Base-by-base conservation (phyloP, 495 filamentous ascomycete genomes). In the Penicillium tannophilum region DNA sequence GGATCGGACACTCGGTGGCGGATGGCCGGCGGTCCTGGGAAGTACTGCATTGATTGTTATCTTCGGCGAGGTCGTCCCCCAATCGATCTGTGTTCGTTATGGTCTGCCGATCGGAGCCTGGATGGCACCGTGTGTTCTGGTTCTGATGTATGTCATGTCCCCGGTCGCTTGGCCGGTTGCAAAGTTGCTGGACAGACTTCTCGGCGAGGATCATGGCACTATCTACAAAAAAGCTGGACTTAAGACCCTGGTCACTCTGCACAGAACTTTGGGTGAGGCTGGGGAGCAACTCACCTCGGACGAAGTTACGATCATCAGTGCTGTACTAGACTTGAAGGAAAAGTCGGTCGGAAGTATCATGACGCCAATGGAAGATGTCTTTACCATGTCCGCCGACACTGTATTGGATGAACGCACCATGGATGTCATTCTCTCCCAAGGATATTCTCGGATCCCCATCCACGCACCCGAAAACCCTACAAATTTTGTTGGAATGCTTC, bases 331-430 rank as follows among this genome's bases (percentile, higher is more conserved):
- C 70, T 77, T 98, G 54, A 98, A 98, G 71, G 93, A 94, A 63
- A 98, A 98, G 72, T 80, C 94, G 0, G 91, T 98, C 35, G 92
- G 90, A 23, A 87, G 80, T 62, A 97, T 98, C 64, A 98, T 98
- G 95, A 98, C 94, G 1, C 94, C 95, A 0, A 98, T 98, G 88
- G 86, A 91, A 9, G 92, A 98, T 72, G 92, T 97, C 35, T 98
- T 97, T 65, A 91, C 88, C 58, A 92, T 98, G 89, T 90, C 91
- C 39, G 87, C 91, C 45, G 93, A 98, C 66, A 91, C 91, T 2
- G 83, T 97, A 2, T 76, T 98, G 51, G 91, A 98, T 66, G 93
- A 97, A 68, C 76, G 83, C 59, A 97, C 91, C 33, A 97, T 98
- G 88, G 90, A 97, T 67, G 80, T 81, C 52, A 97, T 98, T 57